Evolutionary conservation across 257 asterid species (phyloP).

Genomic region (Cordia subcordata): DNA sequence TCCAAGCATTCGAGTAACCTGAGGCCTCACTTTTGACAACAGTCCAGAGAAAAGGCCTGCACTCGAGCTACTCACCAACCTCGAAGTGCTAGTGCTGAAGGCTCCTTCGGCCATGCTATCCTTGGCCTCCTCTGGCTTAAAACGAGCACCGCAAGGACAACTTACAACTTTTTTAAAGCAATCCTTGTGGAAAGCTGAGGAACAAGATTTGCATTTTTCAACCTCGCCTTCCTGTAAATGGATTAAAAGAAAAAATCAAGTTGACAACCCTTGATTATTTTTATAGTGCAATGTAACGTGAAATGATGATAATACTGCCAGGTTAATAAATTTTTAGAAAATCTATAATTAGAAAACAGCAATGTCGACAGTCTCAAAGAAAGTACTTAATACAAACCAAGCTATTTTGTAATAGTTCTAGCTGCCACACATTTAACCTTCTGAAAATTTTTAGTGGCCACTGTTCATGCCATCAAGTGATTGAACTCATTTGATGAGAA

Average conservation of each 20-base stretch:
- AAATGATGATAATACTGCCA: not conserved
- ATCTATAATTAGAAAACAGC: too few species aligned
- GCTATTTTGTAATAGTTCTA: too few species aligned
- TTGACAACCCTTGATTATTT: not conserved
- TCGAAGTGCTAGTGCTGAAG: slow-evolving; percentile 23
- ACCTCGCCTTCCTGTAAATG: slow-evolving; percentile 71
- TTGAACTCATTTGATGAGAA: too few species aligned
- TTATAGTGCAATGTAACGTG: not conserved
- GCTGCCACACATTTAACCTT: too few species aligned
- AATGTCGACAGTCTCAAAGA: not conserved
- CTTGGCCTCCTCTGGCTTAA: slow-evolving; percentile 29
- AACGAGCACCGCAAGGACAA: slow-evolving; percentile 70
- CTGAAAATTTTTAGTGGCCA: not conserved
- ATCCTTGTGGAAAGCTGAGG: slow-evolving; percentile 61
- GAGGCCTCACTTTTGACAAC: slow-evolving; percentile 57
- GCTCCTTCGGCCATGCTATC: slow-evolving; percentile 21
- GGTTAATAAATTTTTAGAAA: not conserved
- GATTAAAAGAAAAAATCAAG: not conserved
- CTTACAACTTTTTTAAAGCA: slow-evolving; percentile 55
- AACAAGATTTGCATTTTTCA: slow-evolving; percentile 74
- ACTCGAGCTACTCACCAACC: slow-evolving; percentile 31
- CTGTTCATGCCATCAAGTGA: not conserved
- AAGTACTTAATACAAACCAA: too few species aligned
- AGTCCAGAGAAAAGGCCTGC: slow-evolving; percentile 52
- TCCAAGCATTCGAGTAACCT: slow-evolving; percentile 26